Conservation (phyloP, 2,329 filamentous ascomycete genomes). For the Clonostachys rosea region DNA sequence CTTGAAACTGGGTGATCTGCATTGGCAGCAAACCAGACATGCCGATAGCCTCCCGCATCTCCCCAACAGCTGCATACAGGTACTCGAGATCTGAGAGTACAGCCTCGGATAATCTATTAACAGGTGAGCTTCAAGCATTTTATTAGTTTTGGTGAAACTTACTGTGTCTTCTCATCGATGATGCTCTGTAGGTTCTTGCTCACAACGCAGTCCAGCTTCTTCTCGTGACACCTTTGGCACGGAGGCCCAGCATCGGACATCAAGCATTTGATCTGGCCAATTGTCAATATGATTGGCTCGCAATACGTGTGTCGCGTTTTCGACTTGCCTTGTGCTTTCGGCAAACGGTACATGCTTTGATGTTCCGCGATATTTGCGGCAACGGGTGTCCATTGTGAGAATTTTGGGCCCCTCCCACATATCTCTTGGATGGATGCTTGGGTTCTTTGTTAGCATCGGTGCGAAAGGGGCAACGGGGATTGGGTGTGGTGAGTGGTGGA, state of each 20-base stretch:
- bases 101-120: constrained; percentile 5
- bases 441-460: no score
- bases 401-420: no score
- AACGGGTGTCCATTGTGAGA: constrained; percentile 1
- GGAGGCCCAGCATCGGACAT: constrained; percentile 33
- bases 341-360: constrained; percentile 33
- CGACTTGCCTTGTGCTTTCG: constrained; percentile 30
- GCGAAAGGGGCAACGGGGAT: no score
- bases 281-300: neutral
- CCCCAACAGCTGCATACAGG: constrained; percentile 5
- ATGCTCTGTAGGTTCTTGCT: constrained; percentile 35
- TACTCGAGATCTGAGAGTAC: constrained; percentile 8
- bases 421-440: no score
- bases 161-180: constrained; percentile 33
- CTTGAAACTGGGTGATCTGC: neutral
- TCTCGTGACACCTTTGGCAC: constrained; percentile 27
- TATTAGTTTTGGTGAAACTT: constrained; percentile 4
- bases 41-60: neutral
- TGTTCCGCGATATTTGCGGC: constrained; percentile 29
- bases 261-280: constrained; percentile 29
- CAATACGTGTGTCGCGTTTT: neutral
- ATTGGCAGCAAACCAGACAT: neutral
- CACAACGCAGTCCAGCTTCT: constrained; percentile 28
- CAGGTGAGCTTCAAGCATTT: no score
- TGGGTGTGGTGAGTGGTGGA: no score